Conservation (phyloP, 2,329 filamentous ascomycete species). For the Penicillium sclerotiorum region DNA sequence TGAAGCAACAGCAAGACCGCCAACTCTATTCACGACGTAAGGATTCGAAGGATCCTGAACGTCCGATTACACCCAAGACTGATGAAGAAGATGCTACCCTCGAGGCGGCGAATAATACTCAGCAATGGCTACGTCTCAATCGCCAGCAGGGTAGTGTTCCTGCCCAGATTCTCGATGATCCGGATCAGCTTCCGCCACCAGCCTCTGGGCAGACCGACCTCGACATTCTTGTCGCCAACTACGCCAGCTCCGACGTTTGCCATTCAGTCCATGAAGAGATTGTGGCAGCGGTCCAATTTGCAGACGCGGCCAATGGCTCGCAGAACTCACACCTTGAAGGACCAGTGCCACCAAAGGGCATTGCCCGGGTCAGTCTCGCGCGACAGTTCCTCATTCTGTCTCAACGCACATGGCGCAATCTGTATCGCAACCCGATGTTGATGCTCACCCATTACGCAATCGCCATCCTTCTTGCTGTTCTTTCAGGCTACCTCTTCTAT, state of each 20-base stretch:
- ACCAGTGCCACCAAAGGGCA: conserved; percentile 69
- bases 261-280: conserved; percentile 77
- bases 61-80: conserved; percentile 62
- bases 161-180: conserved; percentile 70
- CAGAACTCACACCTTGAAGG: conserved; percentile 57
- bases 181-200: conserved; percentile 59
- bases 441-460: conserved; percentile 99
- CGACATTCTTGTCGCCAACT: conserved; percentile 76
- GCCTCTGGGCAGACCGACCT: conserved; percentile 73
- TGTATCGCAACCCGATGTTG: conserved; percentile 95
- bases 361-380: conserved; percentile 75
- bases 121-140: conserved; percentile 63
- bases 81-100: conserved; percentile 61
- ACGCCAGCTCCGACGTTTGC: conserved; percentile 76
- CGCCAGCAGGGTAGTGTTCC: conserved; percentile 57
- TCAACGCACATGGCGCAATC: conserved; percentile 89
- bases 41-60: conserved; percentile 49
- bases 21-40: conserved; percentile 87
- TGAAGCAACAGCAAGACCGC: conserved; percentile 83
- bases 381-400: conserved; percentile 90
- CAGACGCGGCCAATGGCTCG: conserved; percentile 69
- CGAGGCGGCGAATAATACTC: conserved; percentile 54
- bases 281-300: conserved; percentile 64
- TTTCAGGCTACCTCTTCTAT: conserved; percentile 95
- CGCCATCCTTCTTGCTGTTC: conserved; percentile 88